phyloP scores from a whole-genome alignment of 225 moss, liverwort and hornwort genomes.

The Polytrichum formosum region DNA sequence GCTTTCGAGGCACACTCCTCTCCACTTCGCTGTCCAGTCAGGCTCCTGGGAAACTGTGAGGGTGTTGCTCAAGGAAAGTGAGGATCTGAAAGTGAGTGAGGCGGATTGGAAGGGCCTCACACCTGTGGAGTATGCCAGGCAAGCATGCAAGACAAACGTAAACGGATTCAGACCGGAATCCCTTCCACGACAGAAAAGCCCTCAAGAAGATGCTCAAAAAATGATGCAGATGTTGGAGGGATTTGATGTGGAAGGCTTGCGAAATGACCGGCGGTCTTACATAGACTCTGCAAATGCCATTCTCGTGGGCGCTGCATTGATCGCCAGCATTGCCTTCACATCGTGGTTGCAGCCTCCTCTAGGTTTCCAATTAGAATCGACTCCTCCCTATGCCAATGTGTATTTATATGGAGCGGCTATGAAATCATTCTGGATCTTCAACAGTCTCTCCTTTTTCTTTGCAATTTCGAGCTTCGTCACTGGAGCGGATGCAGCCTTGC shows the following conservation, averaged over 20 bases:
- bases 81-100: constrained; percentile 9
- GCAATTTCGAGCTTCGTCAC: constrained; percentile 6
- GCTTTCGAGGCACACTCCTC: background rate
- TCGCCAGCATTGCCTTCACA: constrained; percentile 38
- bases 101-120: constrained; percentile 3
- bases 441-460: constrained; percentile 32
- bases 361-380: background rate
- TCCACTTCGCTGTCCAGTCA: background rate
- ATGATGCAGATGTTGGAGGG: background rate
- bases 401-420: constrained; percentile 18
- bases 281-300: constrained; percentile 34
- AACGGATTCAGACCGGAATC: background rate
- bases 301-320: constrained; percentile 34
- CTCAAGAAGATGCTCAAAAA: background rate
- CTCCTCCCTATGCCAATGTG: constrained; percentile 6
- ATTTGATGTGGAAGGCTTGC: constrained; percentile 16
- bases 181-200: background rate
- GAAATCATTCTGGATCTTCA: constrained; percentile 31
- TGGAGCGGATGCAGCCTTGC: background rate
- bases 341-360: constrained; percentile 43
- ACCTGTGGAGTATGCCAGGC: constrained; percentile 7
- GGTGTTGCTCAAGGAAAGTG: background rate
- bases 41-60: background rate
- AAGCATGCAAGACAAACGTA: background rate
- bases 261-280: constrained; percentile 21